These are phyloP conservation scores for Populus hybrid DNA, from an alignment of 441 rosid species.

Conservation along the genomic window DNA sequence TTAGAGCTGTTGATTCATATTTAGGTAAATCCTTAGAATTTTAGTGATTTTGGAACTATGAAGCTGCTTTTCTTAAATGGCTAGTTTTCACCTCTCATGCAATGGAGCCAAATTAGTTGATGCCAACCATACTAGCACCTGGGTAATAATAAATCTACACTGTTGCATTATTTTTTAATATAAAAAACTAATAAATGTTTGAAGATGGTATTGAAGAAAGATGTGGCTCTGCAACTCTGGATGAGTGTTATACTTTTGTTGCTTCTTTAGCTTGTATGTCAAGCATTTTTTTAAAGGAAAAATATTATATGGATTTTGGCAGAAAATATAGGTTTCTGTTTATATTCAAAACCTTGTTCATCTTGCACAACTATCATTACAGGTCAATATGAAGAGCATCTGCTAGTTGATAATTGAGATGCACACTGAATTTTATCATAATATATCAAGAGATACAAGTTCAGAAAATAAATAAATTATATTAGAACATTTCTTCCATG, in stretches of 20 bases:
- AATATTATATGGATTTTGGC: not conserved
- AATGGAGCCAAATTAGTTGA: not conserved
- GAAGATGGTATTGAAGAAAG: not conserved
- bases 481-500: conserved; percentile 6
- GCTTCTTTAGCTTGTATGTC: not conserved
- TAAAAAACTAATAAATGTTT: not conserved
- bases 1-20: not conserved
- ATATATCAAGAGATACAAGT: not conserved
- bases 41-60: not conserved
- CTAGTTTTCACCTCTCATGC: not conserved
- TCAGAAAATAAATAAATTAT: conserved; percentile 3
- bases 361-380: not conserved
- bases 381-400: not conserved
- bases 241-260: not conserved
- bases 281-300: not conserved
- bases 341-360: not conserved
- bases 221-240: not conserved
- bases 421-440: not conserved
- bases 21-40: not conserved
- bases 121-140: not conserved
- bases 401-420: not conserved
- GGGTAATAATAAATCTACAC: not conserved
- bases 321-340: not conserved
- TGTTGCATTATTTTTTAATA: not conserved
- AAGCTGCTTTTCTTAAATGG: not conserved